phyloP scores from a whole-genome alignment of 1,284 basidiomycete species.

The Schizophyllum amplum region DNA sequence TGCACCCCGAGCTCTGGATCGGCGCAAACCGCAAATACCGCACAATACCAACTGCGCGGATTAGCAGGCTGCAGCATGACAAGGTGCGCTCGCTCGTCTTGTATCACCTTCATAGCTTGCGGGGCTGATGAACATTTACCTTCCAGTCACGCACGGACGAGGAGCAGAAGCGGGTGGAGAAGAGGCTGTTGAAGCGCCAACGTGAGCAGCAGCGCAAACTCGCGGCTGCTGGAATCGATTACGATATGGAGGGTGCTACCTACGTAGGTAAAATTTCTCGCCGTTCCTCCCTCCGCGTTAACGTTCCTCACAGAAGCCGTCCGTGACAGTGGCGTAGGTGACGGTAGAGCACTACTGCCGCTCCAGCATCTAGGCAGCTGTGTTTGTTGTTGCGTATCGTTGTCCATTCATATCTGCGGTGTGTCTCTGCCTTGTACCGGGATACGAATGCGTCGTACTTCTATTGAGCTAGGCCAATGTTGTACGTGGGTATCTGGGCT shows the following conservation, averaged over 20 bases:
- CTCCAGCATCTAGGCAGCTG: neutral
- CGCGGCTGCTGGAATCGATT: constrained; percentile 79
- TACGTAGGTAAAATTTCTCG: constrained; percentile 45
- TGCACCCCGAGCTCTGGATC: constrained; percentile 93
- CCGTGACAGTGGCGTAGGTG: neutral
- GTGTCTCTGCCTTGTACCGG: too few relatives aligned
- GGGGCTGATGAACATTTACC: constrained; percentile 1
- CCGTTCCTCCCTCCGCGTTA: neutral
- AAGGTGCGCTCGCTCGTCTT: constrained; percentile 49
- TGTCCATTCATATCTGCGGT: too few relatives aligned
- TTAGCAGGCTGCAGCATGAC: constrained; percentile 72
- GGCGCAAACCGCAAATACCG: constrained; percentile 94
- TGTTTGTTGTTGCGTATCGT: neutral
- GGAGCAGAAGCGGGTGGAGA: constrained; percentile 60
- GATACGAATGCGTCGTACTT: too few relatives aligned
- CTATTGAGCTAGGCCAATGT: too few relatives aligned
- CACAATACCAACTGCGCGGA: constrained; percentile 64
- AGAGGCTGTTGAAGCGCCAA: constrained; percentile 74
- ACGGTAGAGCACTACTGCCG: neutral
- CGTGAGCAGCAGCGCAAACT: constrained; percentile 74
- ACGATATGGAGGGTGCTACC: constrained; percentile 71
- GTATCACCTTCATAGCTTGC: neutral
- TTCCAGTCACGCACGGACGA: constrained; percentile 67
- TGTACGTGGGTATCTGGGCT: too few relatives aligned
- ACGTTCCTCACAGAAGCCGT: neutral